Base-by-base conservation (phyloP, 495 filamentous ascomycete species). In the Emericellopsis terricola region DNA sequence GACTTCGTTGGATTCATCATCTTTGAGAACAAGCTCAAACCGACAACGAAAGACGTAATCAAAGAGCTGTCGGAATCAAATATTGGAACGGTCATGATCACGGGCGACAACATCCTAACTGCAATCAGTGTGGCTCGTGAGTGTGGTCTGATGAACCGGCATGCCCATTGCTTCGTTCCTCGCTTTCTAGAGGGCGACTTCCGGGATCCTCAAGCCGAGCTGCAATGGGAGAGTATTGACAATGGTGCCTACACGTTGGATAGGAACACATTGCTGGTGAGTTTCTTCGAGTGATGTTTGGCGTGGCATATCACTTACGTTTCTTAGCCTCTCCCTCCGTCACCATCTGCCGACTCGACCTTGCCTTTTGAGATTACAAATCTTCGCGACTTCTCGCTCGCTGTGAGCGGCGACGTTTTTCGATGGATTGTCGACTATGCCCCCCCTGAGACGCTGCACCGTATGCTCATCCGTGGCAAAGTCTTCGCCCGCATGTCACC, bases 401-500 rank as follows among this genome's bases (percentile, higher is more conserved):
- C 87, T 27, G 68, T 96, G 11, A 87, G 68, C 37, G 91, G 91
- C 26, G 91, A 99, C 47, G 76, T 92, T 0, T 99, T 99, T 51
- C 69, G 89, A 34, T 99, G 91, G 91, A 73, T 94, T 27, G 63
- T 99, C 28, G 85, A 94, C 52, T 96, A 68, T 52, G 87, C 81
- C 6, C 71, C 69, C 14, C 73, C 85, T 32, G 69, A 81, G 34
- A 66, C 85, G 1, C 59, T 91, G 41, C 69, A 74, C 36, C 64
- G 73, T 45, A 82, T 94, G 72, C 78, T 99, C 40, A 79, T 89
- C 18, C 67, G 71, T 36, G 84, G 85, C 16, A 89, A 89, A 59
- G 81, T 99, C 1, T 99, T 93, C 55, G 91, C 91, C 16, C 73
- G 91, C 39, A 99, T 99, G 91, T 94, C 86, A 11, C 91, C 91